These are phyloP conservation scores for Lizonia empirigonia DNA, from an alignment of 2,329 filamentous ascomycete genomes.

Conservation along the genomic window DNA sequence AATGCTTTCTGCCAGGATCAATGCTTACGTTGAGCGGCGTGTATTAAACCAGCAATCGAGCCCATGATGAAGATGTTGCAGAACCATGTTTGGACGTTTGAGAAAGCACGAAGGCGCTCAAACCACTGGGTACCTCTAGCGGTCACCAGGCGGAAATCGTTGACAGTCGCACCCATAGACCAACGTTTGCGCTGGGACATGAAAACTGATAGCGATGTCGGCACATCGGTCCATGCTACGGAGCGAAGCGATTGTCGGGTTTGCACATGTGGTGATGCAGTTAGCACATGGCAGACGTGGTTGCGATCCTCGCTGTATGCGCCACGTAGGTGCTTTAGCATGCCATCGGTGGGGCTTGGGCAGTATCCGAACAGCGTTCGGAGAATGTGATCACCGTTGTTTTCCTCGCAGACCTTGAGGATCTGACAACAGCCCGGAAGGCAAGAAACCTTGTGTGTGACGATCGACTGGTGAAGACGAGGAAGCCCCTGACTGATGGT, in stretches of 20 bases:
- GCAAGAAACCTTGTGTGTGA: conserved; percentile 58
- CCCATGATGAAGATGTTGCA: conserved; percentile 32
- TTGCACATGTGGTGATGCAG: conserved; percentile 45
- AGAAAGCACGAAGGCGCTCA: conserved; percentile 53
- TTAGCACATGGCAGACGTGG: conserved; percentile 56
- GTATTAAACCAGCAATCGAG: conserved; percentile 28
- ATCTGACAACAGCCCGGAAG: conserved; percentile 58
- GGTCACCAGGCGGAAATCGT: conserved; percentile 57
- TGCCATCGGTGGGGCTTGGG: conserved; percentile 56
- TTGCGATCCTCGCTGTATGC: conserved; percentile 58
- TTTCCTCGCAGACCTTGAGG: conserved; percentile 47
- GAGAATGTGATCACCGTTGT: conserved; percentile 55
- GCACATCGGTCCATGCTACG: conserved; percentile 53
- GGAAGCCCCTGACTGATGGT: conserved; percentile 40
- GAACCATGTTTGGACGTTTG: conserved; percentile 54
- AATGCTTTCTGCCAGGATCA: not conserved
- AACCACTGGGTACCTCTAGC: conserved; percentile 30
- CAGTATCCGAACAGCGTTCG: conserved; percentile 55
- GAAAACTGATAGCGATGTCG: conserved; percentile 48
- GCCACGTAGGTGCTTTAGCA: conserved; percentile 57
- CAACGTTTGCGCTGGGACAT: conserved; percentile 57
- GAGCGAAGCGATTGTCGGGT: conserved; percentile 56
- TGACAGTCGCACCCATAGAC: conserved; percentile 56
- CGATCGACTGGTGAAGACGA: conserved; percentile 57
- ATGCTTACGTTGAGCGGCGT: conserved; percentile 15